A percentile compares a stretch with the other conserved stretches of the same genome.
Evolutionary conservation across 2,329 filamentous ascomycete genomes (phyloP).

Genomic region (Pseudovirgaria hyperparasitica): DNA sequence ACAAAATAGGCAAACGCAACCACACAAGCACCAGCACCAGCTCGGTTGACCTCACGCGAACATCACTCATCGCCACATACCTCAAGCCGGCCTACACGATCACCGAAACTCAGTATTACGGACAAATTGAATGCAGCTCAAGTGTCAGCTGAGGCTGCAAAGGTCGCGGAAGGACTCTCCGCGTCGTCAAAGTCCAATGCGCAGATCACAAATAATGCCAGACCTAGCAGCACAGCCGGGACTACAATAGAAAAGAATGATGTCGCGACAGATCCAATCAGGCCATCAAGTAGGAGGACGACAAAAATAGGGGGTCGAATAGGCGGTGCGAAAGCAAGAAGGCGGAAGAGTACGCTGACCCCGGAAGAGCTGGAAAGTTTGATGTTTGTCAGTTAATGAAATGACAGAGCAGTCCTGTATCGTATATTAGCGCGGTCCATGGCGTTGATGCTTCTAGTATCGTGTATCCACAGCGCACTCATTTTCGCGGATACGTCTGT

Average conservation of each 20-base stretch:
- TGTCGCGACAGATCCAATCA: slow-evolving; percentile 15
- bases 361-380: slow-evolving; percentile 55
- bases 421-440: no score
- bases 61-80: slow-evolving; percentile 23
- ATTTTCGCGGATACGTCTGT: no score
- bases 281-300: not conserved
- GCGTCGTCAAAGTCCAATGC: slow-evolving; percentile 1
- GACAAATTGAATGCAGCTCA: slow-evolving; percentile 34
- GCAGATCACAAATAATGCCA: not conserved
- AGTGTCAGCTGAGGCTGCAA: slow-evolving; percentile 31
- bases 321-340: no score
- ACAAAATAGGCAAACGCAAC: not conserved
- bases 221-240: not conserved
- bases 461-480: no score
- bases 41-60: slow-evolving; percentile 13
- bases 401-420: no score
- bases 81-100: slow-evolving; percentile 25
- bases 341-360: slow-evolving; percentile 62
- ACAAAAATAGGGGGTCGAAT: slow-evolving; percentile 38
- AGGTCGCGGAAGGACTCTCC: slow-evolving; percentile 13
- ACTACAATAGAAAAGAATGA: slow-evolving; percentile 13
- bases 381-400: no score
- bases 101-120: slow-evolving; percentile 29
- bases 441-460: no score
- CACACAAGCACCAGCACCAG: not conserved